Evolutionary conservation across 371 early-diverging fungal genomes (phyloP).

Genomic region (Batrachochytrium dendrobatidis): DNA sequence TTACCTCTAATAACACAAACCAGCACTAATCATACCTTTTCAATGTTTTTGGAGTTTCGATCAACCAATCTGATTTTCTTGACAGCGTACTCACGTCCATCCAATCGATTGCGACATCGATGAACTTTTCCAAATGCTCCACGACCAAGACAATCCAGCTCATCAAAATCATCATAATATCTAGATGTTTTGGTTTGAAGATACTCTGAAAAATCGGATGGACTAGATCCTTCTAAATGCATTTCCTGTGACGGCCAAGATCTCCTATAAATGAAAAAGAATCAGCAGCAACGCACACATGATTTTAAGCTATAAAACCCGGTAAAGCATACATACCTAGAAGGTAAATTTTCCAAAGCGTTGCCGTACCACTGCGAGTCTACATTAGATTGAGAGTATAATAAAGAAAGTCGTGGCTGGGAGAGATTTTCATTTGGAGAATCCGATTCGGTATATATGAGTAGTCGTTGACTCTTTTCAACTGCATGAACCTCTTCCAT

Average conservation of each 20-base stretch:
- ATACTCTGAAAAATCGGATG: constrained; percentile 19
- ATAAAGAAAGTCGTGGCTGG: too few relatives aligned
- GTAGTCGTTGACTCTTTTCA: constrained; percentile 1
- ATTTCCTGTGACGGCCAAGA: too few relatives aligned
- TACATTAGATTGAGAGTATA: too few relatives aligned
- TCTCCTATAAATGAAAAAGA: too few relatives aligned
- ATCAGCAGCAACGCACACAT: too few relatives aligned
- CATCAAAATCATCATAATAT: constrained; percentile 78
- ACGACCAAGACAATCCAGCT: constrained; percentile 67
- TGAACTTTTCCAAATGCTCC: constrained; percentile 95
- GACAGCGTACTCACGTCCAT: constrained; percentile 82
- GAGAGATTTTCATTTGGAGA: too few relatives aligned
- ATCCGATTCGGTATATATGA: neutral
- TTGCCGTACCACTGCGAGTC: too few relatives aligned
- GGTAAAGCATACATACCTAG: too few relatives aligned
- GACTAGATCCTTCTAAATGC: too few relatives aligned
- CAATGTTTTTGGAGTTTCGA: constrained; percentile 3
- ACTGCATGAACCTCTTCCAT: constrained; percentile 54
- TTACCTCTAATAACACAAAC: too few relatives aligned
- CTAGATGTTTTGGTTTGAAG: constrained; percentile 35
- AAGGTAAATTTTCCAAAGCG: too few relatives aligned
- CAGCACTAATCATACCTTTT: constrained; percentile 18
- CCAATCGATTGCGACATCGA: constrained; percentile 65
- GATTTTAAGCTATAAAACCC: too few relatives aligned
- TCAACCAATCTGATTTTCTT: constrained; percentile 57